Percentiles rank a stretch among this genome's conserved stretches.
These are phyloP conservation scores for Mycosarcoma maydis DNA, from an alignment of 1,284 basidiomycete genomes.

Conservation along the genomic window DNA sequence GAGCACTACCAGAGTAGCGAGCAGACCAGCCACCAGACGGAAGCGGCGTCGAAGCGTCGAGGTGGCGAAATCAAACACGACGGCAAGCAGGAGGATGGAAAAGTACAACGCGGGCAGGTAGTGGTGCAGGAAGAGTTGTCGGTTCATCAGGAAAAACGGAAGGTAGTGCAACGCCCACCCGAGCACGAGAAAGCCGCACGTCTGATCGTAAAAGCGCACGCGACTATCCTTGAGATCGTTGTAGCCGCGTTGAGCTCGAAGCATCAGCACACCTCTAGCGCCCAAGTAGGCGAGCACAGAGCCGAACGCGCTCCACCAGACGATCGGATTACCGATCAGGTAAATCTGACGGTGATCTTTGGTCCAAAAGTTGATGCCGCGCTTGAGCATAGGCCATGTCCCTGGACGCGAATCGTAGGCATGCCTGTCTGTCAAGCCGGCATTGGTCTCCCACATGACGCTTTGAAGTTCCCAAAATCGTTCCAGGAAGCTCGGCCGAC, in stretches of 20 bases:
- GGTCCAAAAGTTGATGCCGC: conserved; percentile 97
- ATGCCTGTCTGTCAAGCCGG: conserved; percentile 91
- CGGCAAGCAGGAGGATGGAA: conserved; percentile 81
- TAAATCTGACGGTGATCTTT: conserved; percentile 95
- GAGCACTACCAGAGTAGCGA: conserved; percentile 78
- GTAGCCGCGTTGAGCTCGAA: conserved; percentile 89
- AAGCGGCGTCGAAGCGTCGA: conserved; percentile 79
- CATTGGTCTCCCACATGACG: conserved; percentile 99
- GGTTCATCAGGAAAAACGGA: conserved; percentile 94
- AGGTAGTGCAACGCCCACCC: conserved; percentile 94
- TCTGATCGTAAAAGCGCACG: conserved; percentile 85
- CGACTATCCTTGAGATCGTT: conserved; percentile 88
- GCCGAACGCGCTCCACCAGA: conserved; percentile 86
- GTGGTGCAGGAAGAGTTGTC: conserved; percentile 96
- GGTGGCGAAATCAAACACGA: conserved; percentile 85
- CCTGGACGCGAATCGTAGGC: conserved; percentile 91
- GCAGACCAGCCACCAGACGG: conserved; percentile 80
- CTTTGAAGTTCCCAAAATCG: conserved; percentile 92
- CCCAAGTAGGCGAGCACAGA: conserved; percentile 77
- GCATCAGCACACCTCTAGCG: conserved; percentile 80
- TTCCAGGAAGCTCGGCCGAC: conserved; percentile 81
- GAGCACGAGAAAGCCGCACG: conserved; percentile 89
- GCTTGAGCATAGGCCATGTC: conserved; percentile 85
- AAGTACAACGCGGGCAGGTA: conserved; percentile 97
- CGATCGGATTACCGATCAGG: conserved; percentile 89